phyloP scores from a whole-genome alignment of 768 basidiomycete species.

The Lanmaoa pseudosensibilis region DNA sequence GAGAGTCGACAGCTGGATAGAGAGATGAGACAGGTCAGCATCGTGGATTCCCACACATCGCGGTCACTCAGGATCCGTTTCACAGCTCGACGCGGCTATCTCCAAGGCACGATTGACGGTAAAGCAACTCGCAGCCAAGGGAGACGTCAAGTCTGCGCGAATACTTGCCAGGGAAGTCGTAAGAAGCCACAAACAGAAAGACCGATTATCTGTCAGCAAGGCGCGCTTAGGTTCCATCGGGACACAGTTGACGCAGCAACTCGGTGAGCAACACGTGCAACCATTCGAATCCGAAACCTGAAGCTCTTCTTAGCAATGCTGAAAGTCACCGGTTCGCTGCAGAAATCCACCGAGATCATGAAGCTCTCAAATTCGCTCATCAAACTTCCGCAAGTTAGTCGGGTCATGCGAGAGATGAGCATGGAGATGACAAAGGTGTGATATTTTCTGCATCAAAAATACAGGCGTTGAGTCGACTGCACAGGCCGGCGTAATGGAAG shows the following conservation, averaged over 20 bases:
- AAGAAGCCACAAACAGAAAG: constrained; percentile 91
- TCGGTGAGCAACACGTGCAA: constrained; percentile 57
- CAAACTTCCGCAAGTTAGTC: constrained; percentile 89
- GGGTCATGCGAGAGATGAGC: constrained; percentile 95
- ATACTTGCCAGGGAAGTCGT: constrained; percentile 95
- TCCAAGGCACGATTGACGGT: constrained; percentile 76
- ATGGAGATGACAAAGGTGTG: constrained; percentile 99
- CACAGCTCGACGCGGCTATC: constrained; percentile 78
- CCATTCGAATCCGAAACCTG: not conserved
- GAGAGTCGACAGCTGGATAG: constrained; percentile 85
- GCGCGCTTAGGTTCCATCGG: constrained; percentile 89
- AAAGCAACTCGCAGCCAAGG: constrained; percentile 87
- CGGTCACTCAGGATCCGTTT: constrained; percentile 14
- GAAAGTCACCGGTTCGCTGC: constrained; percentile 96
- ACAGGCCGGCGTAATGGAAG: constrained; percentile 95
- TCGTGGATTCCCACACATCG: constrained; percentile 13
- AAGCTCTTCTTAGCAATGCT: constrained; percentile 66
- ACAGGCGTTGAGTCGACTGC: constrained; percentile 5
- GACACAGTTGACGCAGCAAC: constrained; percentile 85
- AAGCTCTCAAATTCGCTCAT: constrained; percentile 92
- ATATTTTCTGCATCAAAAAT: not conserved
- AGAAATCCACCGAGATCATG: constrained; percentile 99
- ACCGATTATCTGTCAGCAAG: constrained; percentile 88
- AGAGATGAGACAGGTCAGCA: constrained; percentile 91
- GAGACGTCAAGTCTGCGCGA: constrained; percentile 89